Evolutionary conservation across 2,329 filamentous ascomycete genomes (phyloP).

Genomic region (Beauveria bassiana): DNA sequence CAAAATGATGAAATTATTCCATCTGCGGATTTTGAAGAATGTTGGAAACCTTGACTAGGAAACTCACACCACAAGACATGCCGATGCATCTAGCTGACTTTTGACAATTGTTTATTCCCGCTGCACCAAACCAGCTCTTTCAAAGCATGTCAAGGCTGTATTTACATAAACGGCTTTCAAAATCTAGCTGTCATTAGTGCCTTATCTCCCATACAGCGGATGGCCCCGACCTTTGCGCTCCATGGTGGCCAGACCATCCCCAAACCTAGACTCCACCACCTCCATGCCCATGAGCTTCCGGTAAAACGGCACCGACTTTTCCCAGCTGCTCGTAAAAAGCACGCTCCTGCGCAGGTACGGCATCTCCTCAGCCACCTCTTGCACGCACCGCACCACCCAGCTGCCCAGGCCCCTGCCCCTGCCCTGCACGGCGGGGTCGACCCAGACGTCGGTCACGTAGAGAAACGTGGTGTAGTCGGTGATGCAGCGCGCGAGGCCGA

Average conservation of each 20-base stretch:
- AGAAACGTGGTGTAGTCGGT: conserved; percentile 59
- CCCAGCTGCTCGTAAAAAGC: conserved; percentile 35
- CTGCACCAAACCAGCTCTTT: neutral
- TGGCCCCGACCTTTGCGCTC: conserved; percentile 17
- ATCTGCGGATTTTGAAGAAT: too few species aligned
- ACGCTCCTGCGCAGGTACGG: conserved; percentile 46
- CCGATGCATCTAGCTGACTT: too few species aligned
- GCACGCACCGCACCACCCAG: conserved; percentile 52
- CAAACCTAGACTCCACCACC: conserved; percentile 16
- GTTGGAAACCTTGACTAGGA: too few species aligned
- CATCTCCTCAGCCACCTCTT: conserved; percentile 43
- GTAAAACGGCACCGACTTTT: conserved; percentile 27
- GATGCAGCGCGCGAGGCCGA: conserved; percentile 39
- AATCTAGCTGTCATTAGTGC: neutral
- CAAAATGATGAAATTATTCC: too few species aligned
- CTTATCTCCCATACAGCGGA: neutral
- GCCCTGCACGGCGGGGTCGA: conserved; percentile 45
- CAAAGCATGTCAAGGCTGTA: too few species aligned
- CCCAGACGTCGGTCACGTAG: conserved; percentile 57
- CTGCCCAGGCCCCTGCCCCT: conserved; percentile 50
- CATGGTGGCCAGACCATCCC: conserved; percentile 15
- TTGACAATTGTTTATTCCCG: too few species aligned
- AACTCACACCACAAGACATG: too few species aligned
- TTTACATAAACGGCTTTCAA: neutral
- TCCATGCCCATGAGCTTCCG: conserved; percentile 23